Evolutionary conservation across 768 basidiomycete genomes (phyloP), one percentile per base, ranked within the genome.

Genomic region (Kwoniella bestiolae): DNA sequence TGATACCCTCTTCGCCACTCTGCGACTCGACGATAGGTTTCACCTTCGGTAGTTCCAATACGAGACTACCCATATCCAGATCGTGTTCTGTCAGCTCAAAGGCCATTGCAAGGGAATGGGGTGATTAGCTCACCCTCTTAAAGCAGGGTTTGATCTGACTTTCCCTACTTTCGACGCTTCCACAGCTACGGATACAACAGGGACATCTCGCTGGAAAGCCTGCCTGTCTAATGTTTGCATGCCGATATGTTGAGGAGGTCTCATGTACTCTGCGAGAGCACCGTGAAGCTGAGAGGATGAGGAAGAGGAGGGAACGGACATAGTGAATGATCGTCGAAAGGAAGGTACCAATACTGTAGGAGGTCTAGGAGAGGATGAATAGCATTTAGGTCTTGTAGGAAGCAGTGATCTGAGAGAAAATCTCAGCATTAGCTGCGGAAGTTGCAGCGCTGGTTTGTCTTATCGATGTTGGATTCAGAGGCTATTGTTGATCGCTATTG

Each of bases 121-220:
- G n/a, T n/a, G 1, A 2, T 18, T 2, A 38, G 69, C 79, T 50
- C 34, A 80, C 80, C 67, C 65, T 63, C 63, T 68, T 4, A 78
- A 35, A 16, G 66, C 59, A n/a, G 69, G 74, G 62, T 74, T 68
- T 5, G 61, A 66, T 46, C 72, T 77, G 31, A 93, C 68, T 0
- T 76, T 74, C 1, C 86, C 84, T 0, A 88, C 86, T 73, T 86
- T 85, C 9, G 80, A 79, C 8, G 88, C 85, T 45, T 86, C 83
- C 12, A 91, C 84, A 25, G 87, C 85, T 23, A 85, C 87, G 25
- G 89, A 90, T 32, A 94, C 83, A 9, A 93, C 85, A 6, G 86
- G 83, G 7, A 94, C 72, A 0, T 85, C 83, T 79, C 86, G 89
- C 26, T 78, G 84, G 76, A 96, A 96, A 6, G 83, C 85, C 66